These are phyloP conservation scores for Linnemannia schmuckeri DNA, from an alignment of 192 early-diverging fungal species.

Conservation along the genomic window DNA sequence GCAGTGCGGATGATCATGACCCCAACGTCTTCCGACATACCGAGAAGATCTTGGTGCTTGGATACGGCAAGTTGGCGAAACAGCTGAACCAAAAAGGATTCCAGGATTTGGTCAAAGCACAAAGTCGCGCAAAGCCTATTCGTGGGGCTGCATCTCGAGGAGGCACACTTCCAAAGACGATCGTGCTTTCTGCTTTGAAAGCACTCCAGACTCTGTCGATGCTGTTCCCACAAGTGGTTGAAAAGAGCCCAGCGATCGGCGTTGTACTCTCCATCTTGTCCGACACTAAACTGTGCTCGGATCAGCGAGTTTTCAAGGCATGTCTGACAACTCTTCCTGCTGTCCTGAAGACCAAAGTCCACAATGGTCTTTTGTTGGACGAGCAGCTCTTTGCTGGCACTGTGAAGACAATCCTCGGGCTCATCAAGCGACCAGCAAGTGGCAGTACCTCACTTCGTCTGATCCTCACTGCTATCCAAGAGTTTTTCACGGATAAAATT, in stretches of 20 bases:
- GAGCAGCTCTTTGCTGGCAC: constrained; percentile 38
- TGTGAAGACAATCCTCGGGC: constrained; percentile 36
- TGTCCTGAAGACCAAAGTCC: constrained; percentile 47
- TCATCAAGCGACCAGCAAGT: constrained; percentile 13
- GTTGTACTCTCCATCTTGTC: constrained; percentile 35
- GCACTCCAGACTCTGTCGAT: constrained; percentile 41
- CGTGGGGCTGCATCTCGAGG: constrained; percentile 26
- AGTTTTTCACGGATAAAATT: constrained; percentile 39
- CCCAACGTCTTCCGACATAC: neutral
- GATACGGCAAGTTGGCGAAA: constrained; percentile 12
- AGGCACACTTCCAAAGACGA: constrained; percentile 41
- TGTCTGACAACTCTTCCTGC: constrained; percentile 45
- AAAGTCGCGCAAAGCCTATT: constrained; percentile 18
- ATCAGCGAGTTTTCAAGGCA: constrained; percentile 52
- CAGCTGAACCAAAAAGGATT: constrained; percentile 33
- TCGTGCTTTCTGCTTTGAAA: constrained; percentile 47
- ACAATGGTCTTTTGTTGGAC: constrained; percentile 42
- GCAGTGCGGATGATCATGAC: neutral
- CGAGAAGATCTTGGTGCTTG: constrained; percentile 4
- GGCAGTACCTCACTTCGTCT: constrained; percentile 33
- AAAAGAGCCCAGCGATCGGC: constrained; percentile 34
- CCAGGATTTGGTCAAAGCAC: constrained; percentile 13
- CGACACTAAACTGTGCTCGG: constrained; percentile 37
- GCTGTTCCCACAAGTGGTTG: constrained; percentile 28
- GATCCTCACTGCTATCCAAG: constrained; percentile 32